These are phyloP conservation scores for Oryza officinalis DNA, from an alignment of 176 grass and related monocot genomes.

Conservation along the genomic window DNA sequence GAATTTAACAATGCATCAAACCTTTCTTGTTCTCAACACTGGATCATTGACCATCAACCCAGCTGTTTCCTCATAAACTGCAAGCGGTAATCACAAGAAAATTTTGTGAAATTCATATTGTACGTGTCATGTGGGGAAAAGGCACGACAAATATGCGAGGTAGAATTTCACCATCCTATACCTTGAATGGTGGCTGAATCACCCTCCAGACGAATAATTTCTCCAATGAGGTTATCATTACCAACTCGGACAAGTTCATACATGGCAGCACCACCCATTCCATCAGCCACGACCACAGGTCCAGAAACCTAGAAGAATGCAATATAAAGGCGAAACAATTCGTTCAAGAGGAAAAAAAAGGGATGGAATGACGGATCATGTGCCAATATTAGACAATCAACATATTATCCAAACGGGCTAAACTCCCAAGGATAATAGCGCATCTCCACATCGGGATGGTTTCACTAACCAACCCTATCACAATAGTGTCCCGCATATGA, in stretches of 20 bases:
- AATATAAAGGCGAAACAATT: neutral
- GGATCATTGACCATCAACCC: constrained; percentile 85
- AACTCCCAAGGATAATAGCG: neutral
- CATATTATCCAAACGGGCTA: neutral
- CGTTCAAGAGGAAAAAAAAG: neutral
- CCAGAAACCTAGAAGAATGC: constrained; percentile 64
- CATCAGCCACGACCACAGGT: constrained; percentile 84
- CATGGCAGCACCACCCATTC: constrained; percentile 89
- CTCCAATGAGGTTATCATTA: constrained; percentile 80
- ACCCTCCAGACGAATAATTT: constrained; percentile 92
- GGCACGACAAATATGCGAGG: neutral
- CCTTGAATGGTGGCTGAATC: constrained; percentile 88
- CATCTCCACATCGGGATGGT: neutral
- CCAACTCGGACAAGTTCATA: constrained; percentile 87
- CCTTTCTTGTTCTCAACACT: constrained; percentile 74
- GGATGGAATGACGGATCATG: neutral
- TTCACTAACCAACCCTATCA: neutral
- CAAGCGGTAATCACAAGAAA: constrained; percentile 7
- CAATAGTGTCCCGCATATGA: neutral
- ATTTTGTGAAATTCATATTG: neutral
- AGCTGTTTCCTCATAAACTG: constrained; percentile 94
- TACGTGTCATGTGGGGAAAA: neutral
- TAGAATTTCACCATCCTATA: neutral
- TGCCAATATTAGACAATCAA: neutral
- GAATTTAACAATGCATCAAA: neutral